Base-by-base conservation (phyloP, 768 basidiomycete species). In the Glaciozyma antarctica region DNA sequence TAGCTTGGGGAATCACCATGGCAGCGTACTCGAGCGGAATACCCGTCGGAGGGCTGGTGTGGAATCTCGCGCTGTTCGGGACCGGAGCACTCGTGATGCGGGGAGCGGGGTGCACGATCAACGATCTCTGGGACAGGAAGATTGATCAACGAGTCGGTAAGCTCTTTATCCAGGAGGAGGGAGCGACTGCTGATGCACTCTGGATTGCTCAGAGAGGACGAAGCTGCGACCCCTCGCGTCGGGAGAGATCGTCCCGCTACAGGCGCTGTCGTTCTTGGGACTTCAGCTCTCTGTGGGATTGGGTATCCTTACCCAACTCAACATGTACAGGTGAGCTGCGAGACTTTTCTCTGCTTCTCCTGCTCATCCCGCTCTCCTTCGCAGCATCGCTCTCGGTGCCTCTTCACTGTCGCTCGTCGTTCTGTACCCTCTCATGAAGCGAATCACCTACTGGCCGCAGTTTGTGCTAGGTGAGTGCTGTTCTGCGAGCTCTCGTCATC, bases 1-100 rank as follows among this genome's bases (percentile, higher is more conserved):
- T 70, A 99, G 95, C 92, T 12, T 99, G 95, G 95, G 90, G 91
- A 15, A 95, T 99, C 73, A 89, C 90, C 10, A 94, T 99, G 88
- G 91, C 91, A 0, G 85, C 89, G 3, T 93, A 92, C 72, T 86
- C 88, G 16, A 77, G 84, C 12, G 80, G 85, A 26, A 79, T 82
- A 7, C 88, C 91, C 0, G 79, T 82, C 54, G 81, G 83, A 3
- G 82, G 81, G 0, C 88, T 90, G 21, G 74, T 90, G 61, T 85
- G 82, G 22, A 94, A 91, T 74, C 79, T 90, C 55, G 78, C 83
- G 43, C 79, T 98, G 2, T 98, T 98, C 73, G 93, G 90, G 3
- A 75, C 86, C 15, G 95, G 95, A 2, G 92, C 95, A 0, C 71
- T 95, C 52, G 82, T 98, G 58, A 99, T 99, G 95, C 85, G 95